These are phyloP conservation scores for Eucalyptus paniculata DNA, from an alignment of 345 rosid species.

Conservation along the genomic window DNA sequence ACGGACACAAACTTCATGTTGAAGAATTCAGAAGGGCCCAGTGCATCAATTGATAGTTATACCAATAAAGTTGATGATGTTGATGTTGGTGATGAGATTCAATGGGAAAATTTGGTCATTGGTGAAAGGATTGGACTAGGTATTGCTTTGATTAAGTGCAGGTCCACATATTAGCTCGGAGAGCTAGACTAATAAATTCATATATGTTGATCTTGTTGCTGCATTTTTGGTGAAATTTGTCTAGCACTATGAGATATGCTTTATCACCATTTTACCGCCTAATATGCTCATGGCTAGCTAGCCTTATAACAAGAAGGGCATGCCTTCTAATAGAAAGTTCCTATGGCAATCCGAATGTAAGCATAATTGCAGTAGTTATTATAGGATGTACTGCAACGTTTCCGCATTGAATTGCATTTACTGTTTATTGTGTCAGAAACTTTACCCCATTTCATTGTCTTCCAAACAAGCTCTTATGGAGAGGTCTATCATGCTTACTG, in stretches of 20 bases:
- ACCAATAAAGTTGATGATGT: slow-evolving; percentile 38
- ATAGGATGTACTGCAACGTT: neutral
- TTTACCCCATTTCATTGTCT: neutral
- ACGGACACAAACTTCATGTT: slow-evolving; percentile 18
- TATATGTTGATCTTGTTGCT: neutral
- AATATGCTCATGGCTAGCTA: neutral
- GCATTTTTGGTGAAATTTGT: neutral
- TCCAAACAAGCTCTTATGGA: slow-evolving; percentile 77
- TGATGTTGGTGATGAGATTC: slow-evolving; percentile 91
- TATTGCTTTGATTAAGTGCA: slow-evolving; percentile 8
- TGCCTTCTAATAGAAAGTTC: too few species aligned
- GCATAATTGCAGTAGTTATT: neutral
- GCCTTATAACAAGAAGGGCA: neutral
- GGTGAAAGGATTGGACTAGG: slow-evolving; percentile 98
- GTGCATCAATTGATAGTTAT: slow-evolving; percentile 42
- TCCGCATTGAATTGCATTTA: neutral
- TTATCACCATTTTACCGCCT: neutral
- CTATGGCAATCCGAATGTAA: too few species aligned
- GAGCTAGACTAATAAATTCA: too few species aligned
- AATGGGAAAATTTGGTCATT: slow-evolving; percentile 79
- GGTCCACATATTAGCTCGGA: neutral
- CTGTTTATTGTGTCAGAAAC: neutral
- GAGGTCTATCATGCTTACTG: slow-evolving; percentile 95
- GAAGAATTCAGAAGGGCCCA: slow-evolving; percentile 51
- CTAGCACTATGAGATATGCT: neutral